Base-by-base conservation (phyloP, 129 eudicot species). In the Helianthus annuus region DNA sequence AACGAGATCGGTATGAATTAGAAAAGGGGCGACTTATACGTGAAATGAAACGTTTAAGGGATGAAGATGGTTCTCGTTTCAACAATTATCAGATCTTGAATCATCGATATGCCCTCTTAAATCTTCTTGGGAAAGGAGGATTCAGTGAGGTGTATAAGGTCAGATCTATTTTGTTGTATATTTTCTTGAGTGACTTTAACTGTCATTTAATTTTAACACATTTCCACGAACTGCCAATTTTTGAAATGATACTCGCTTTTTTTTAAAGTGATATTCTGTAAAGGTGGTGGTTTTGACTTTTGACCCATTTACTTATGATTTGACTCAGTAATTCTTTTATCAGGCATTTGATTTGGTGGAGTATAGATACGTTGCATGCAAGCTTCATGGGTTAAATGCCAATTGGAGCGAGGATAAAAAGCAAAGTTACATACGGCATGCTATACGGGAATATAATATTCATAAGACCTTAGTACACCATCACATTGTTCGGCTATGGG, bases 321-420 rank as follows among this genome's bases (percentile, higher is more conserved):
- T 80, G 63, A 88, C 45, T 58, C 55, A 22, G 70, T 42, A 14
- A 27, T n/a, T 84, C 66, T 48, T 73, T 81, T 65, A 17, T 63
- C 96, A 94, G 98, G 98, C 98, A 59, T 94, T 82, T 84, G 98
- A 94, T 82, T 84, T 94, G 86, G 90, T 90, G 83, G 98, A 94
- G 77, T 83, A 90, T 74, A 86, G 96, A 81, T 94, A 85, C 76
- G 98, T 94, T 77, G 98, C 98, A 36, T 94, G 98, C 71, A 94
- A 94, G 91, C 98, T 94, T 72, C 98, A 94, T 78, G 97, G 98
- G 34, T 74, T 94, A 64, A 85, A 90, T 75, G 92, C 96, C 71
- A 95, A 94, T 79, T 94, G 98, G 98, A 90, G 97, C 54, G 98
- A 94, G 86, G 98, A 94, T 29, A 94, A 94, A 82, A 94, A 94